Evolutionary conservation across 2,329 filamentous ascomycete genomes (phyloP), one percentile per base, ranked within the genome.

Genomic region (Cercospora citrullina): DNA sequence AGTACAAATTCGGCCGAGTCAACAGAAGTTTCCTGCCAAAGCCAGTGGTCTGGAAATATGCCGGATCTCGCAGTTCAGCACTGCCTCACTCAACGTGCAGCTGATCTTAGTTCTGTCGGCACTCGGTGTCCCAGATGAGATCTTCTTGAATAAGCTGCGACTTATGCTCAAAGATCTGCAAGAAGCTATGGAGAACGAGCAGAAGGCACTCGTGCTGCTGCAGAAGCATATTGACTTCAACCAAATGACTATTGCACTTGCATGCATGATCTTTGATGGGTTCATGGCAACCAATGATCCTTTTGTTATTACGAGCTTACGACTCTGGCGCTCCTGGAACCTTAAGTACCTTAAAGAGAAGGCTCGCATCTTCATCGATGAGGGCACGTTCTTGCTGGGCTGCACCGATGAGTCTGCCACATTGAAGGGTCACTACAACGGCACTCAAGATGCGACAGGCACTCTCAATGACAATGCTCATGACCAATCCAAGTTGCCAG

Each of bases 341-440:
- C 87, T 97, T 72, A 97, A 96, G 75, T 86, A 91, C 12, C 85
- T 99, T 18, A 97, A 97, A 73, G 93, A 98, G 73, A 98, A 97
- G 74, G 93, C 94, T 0, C 90, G 91, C 30, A 92, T 99, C 53
- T 85, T 89, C 1, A 86, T 99, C 9, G 89, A 93, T 6, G 81
- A 94, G 67, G 93, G 94, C 1, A 94, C 93, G 0, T 96, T 96
- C 76, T 84, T 98, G 0, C 86, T 98, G 6, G 95, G 94, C 3
- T 93, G 92, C 69, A 87, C 94, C 5, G 95, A 99, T 72, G 95
- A 99, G 79, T 94, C 91, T 0, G 85, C 83, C 1, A 90, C 85
- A 0, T 80, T 99, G 8, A 85, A 87, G 68, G 95, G 95, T 0
- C 88, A 96, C 74, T 87, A 82, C 33, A 79, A 84, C n/a, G 57